These are phyloP conservation scores for Curvularia spicifera DNA, from an alignment of 2,329 filamentous ascomycete species.

Conservation along the genomic window DNA sequence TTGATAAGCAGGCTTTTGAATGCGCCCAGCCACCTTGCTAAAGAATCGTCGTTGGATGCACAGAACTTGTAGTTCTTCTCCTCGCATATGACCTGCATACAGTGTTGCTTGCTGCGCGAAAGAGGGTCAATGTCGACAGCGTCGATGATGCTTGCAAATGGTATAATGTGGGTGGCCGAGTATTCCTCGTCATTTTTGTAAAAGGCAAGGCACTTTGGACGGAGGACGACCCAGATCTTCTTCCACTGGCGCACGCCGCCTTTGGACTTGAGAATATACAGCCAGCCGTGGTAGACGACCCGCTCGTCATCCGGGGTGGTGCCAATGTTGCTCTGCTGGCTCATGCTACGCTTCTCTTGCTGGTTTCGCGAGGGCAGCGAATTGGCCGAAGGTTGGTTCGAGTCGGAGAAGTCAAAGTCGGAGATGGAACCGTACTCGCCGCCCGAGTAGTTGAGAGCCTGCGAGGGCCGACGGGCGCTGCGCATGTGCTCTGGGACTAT, in stretches of 20 bases:
- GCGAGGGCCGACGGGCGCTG: conserved; percentile 63
- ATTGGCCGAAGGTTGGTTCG: conserved; percentile 62
- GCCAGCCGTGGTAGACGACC: conserved; percentile 91
- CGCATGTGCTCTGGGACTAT: conserved; percentile 40
- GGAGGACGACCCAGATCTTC: conserved; percentile 88
- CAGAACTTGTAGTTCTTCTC: conserved; percentile 68
- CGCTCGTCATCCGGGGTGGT: conserved; percentile 71
- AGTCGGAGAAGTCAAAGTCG: conserved; percentile 87
- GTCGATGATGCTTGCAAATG: conserved; percentile 79
- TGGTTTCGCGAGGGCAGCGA: conserved; percentile 40
- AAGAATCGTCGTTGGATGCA: conserved; percentile 76
- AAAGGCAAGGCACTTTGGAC: conserved; percentile 81
- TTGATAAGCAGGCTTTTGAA: conserved; percentile 85
- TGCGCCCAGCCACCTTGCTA: conserved; percentile 85
- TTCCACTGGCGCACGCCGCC: conserved; percentile 92
- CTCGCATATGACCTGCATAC: conserved; percentile 91
- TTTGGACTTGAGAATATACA: conserved; percentile 83
- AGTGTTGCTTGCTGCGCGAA: conserved; percentile 82
- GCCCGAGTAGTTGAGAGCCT: conserved; percentile 67
- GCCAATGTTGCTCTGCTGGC: conserved; percentile 65
- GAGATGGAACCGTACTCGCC: conserved; percentile 78
- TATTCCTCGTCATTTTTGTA: conserved; percentile 96
- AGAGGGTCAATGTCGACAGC: conserved; percentile 91
- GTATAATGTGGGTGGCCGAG: conserved; percentile 79
- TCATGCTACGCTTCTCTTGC: conserved; percentile 59